phyloP scores from a whole-genome alignment of 2,329 filamentous ascomycete genomes.

The Madurella mycetomatis region DNA sequence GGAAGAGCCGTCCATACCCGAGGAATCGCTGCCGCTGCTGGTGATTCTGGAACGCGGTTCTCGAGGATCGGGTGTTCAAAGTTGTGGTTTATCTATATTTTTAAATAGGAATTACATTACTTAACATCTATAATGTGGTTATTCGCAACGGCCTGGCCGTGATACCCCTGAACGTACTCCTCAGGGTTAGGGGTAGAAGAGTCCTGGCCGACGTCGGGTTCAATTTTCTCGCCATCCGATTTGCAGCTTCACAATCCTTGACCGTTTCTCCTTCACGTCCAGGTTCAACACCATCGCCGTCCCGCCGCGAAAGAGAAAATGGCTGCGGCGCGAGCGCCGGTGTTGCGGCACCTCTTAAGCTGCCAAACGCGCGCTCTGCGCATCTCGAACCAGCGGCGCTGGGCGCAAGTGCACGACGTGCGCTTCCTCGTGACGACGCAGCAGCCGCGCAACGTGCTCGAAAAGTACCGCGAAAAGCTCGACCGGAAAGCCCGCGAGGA shows the following conservation, averaged over 20 bases:
- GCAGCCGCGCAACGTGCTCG: conserved; percentile 61
- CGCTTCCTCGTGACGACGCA: conserved; percentile 82
- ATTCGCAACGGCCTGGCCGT: no score
- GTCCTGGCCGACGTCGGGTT: conserved; percentile 6
- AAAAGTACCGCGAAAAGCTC: conserved; percentile 86
- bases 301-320: conserved; percentile 2
- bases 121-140: no score
- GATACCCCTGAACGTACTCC: no score
- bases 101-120: no score
- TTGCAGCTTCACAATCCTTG: background rate
- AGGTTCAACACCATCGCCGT: background rate
- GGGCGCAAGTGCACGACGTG: conserved; percentile 89
- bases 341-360: conserved; percentile 33
- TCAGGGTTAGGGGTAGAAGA: conserved; percentile 16
- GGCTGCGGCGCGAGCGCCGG: conserved; percentile 14
- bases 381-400: conserved; percentile 62
- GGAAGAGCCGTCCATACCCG: no score
- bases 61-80: no score
- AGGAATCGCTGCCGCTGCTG: no score
- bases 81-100: no score
- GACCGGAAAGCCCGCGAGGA: conserved; percentile 72
- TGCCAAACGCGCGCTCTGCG: conserved; percentile 32
- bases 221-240: background rate
- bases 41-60: no score
- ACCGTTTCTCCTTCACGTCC: background rate